Percentiles rank a stretch among this genome's conserved stretches.
phyloP scores from a whole-genome alignment of 78 protist genomes.

The Isochrysis galbana region DNA sequence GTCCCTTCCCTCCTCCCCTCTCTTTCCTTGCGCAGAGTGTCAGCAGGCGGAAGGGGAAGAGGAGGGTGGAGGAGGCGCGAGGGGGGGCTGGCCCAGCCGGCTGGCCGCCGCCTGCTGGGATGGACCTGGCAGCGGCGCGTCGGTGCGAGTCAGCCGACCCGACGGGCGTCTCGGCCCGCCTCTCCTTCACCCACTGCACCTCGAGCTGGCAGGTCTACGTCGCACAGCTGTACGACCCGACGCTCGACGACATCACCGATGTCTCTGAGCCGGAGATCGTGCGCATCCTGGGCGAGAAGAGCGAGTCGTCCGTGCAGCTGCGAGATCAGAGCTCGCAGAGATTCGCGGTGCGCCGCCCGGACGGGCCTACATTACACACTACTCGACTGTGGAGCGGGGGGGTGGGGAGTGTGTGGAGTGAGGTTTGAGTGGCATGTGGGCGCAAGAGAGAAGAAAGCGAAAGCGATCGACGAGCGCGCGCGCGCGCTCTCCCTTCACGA shows the following conservation, averaged over 20 bases:
- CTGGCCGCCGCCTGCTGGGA: too few relatives aligned
- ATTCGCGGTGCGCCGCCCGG: slow-evolving; percentile 4
- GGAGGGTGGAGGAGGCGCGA: too few relatives aligned
- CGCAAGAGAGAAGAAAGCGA: too few relatives aligned
- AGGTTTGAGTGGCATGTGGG: too few relatives aligned
- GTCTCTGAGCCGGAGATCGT: slow-evolving; percentile 1
- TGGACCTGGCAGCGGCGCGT: not conserved
- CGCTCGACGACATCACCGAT: not conserved
- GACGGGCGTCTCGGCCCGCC: not conserved
- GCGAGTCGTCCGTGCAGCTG: not conserved
- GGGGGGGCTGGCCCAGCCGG: too few relatives aligned
- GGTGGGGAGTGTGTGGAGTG: too few relatives aligned
- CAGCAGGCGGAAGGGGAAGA: too few relatives aligned
- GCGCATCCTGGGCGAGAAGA: not conserved
- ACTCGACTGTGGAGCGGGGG: not conserved
- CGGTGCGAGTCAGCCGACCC: not conserved
- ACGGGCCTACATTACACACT: not conserved
- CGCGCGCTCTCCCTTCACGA: not conserved
- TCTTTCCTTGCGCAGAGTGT: too few relatives aligned
- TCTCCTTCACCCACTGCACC: not conserved
- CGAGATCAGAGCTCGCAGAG: not conserved
- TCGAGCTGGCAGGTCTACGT: not conserved
- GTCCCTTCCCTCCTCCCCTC: too few relatives aligned
- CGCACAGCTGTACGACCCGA: not conserved
- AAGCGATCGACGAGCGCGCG: not conserved